Base-by-base conservation (phyloP, 345 rosid species). In the Gossypium sturtianum region DNA sequence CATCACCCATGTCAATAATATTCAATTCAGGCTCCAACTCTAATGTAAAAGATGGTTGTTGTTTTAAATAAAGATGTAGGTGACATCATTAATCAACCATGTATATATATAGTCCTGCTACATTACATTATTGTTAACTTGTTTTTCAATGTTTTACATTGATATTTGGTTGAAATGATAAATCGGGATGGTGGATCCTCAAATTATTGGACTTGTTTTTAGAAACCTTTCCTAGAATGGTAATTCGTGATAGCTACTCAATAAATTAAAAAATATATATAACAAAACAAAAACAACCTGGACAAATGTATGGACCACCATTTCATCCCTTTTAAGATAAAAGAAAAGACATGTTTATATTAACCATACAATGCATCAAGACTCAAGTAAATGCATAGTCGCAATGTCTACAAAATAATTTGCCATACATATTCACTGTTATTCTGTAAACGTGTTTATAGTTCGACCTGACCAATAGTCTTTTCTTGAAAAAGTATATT, bases 141-240 rank as follows among this genome's bases (percentile, higher is more conserved):
- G 38, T 11, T 65, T 44, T 20, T 65, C 27, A 44, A 19, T 65
- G 7, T 13, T 65, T 43, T 23, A 65, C 69, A 17, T 65, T 43
- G 22, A 16, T 16, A 20, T 51, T 43, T 51, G 16, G 22, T 48
- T 12, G 7, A 27, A 11, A 27, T 29, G 68, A n/a, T 13, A 29
- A 48, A 34, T 34, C 7, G 41, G 41, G 41, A 5, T 34, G 41
- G 41, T 5, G 41, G 41, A 34, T 34, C 41, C 41, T 34, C 41
- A 34, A 34, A 34, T 34, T 34, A 34, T 34, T 34, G 7, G 53
- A 10, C 66, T 45, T 20, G 66, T 12, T 74, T 69, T 19, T 2
- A 29, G 60, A 74, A 74, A 78, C 66, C 41, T 62, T 74, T 74
- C 81, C 66, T 7, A 6, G n/a, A 59, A n/a, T 45, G 66, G 77